Evolutionary conservation across 2,329 filamentous ascomycete species (phyloP), one percentile per base, ranked within the genome.

Genomic region (Verticillium isaacii): DNA sequence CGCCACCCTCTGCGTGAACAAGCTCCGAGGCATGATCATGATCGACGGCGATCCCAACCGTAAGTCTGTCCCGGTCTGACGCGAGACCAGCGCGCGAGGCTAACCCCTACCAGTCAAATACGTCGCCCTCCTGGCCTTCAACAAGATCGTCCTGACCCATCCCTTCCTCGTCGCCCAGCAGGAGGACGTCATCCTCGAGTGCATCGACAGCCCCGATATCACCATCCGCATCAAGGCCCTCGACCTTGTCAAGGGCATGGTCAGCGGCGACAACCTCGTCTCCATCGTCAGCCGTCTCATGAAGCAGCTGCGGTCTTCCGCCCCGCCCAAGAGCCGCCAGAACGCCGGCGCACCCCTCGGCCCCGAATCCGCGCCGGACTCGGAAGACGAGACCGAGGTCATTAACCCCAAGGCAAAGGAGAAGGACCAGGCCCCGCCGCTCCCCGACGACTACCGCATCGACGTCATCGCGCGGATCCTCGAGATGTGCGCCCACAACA

Each of bases 131-230:
- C 83, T 99, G 64, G 94, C 95, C 1, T 96, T 99, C 77, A 96
- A 96, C 73, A 94, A 93, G 72, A 97, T 99, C 68, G 94, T 97
- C 34, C 75, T 85, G 23, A 95, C 93, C 0, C 93, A 99, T 72
- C 90, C 94, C 2, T 88, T 89, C 72, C 84, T 99, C 36, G 95
- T 99, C 32, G 89, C 92, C 5, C 85, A 94, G 72, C 95, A 99
- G 72, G 92, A 97, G 73, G 94, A 98, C 75, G 94, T 98, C 57
- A 97, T 99, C 65, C 82, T 99, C 73, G 90, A 96, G 70, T 99
- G 95, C 72, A 92, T 99, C 68, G 95, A 98, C 73, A 96, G 96
- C 73, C 83, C 91, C 0, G 95, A 99, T 70, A 95, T 99, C 63
- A 97, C 93, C 5, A 99, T 99, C 70, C 89, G 95, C 64, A 89